Evolutionary conservation across 108 stramenopile species (phyloP).

Genomic region (Cyclostephanos invisitatus): DNA sequence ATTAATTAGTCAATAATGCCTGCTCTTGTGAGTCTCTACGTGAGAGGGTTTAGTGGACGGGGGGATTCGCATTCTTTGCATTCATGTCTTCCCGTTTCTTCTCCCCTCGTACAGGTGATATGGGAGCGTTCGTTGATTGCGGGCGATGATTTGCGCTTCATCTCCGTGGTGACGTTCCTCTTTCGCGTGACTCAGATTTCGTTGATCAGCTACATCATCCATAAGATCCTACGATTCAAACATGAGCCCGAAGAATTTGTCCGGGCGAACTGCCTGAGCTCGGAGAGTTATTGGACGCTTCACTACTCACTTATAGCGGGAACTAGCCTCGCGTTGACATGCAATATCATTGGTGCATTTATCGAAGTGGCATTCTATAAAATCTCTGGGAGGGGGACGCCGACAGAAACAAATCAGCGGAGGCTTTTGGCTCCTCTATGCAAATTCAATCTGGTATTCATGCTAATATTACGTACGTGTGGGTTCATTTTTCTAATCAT

Average conservation of each 20-base stretch:
- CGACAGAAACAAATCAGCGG: conserved; percentile 20
- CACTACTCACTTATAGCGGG: not conserved
- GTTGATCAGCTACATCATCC: conserved; percentile 16
- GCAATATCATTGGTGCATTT: conserved; percentile 9
- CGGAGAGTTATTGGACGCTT: conserved; percentile 17
- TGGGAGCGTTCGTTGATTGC: conserved; percentile 37
- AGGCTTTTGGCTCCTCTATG: conserved; percentile 24
- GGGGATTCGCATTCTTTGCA: not conserved
- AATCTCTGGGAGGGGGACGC: conserved; percentile 33
- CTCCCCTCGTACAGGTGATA: conserved; percentile 5
- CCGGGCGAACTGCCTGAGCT: conserved; percentile 10
- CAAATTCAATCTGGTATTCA: conserved; percentile 27
- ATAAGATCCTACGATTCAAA: not conserved
- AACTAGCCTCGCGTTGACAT: conserved; percentile 10
- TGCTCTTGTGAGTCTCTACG: conserved; percentile 11
- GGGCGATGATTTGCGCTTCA: conserved; percentile 39
- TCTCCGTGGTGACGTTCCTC: conserved; percentile 10
- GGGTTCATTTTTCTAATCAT: conserved; percentile 15
- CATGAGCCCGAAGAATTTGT: conserved; percentile 16
- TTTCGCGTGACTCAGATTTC: conserved; percentile 27
- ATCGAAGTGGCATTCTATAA: conserved; percentile 20
- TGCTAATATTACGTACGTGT: conserved; percentile 20
- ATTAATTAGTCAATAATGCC: conserved; percentile 3
- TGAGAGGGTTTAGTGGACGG: not conserved
- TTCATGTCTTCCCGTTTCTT: not conserved